Percentiles rank a stretch among this genome's conserved stretches.
Evolutionary conservation across 768 basidiomycete genomes (phyloP).

Genomic region (Boletus vermiculosoides): DNA sequence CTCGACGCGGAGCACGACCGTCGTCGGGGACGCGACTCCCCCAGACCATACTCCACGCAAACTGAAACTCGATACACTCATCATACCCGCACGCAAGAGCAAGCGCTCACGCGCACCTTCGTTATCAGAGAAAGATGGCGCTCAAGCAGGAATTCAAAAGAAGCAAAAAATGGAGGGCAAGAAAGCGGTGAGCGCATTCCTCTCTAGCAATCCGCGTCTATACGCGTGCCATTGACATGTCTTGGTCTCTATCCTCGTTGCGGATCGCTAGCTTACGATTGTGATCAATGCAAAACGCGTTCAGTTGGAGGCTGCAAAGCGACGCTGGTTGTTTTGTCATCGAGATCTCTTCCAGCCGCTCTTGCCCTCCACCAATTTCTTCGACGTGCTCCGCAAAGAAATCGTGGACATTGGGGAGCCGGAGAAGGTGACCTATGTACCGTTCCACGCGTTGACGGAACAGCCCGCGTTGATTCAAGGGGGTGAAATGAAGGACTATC

Average conservation of each 20-base stretch:
- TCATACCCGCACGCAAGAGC: constrained; percentile 10
- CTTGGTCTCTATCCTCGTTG: background rate
- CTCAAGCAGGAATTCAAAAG: constrained; percentile 13
- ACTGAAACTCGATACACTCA: constrained; percentile 1
- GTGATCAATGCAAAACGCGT: constrained; percentile 38
- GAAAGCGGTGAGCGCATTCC: constrained; percentile 37
- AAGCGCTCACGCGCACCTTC: constrained; percentile 23
- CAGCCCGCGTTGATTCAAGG: constrained; percentile 53
- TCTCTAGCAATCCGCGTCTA: background rate
- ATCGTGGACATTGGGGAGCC: constrained; percentile 29
- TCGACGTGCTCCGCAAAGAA: constrained; percentile 36
- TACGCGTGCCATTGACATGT: background rate
- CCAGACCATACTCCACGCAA: constrained; percentile 1
- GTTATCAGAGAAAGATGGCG: background rate
- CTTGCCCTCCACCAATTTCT: constrained; percentile 42
- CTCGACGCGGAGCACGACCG: constrained; percentile 29
- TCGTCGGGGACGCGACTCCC: constrained; percentile 30
- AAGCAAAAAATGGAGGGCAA: constrained; percentile 36
- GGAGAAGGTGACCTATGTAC: constrained; percentile 31
- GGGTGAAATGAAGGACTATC: constrained; percentile 72
- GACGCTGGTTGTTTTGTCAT: constrained; percentile 47
- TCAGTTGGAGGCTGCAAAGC: constrained; percentile 40
- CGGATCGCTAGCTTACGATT: constrained; percentile 39
- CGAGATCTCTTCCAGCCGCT: constrained; percentile 46
- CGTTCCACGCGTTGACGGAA: constrained; percentile 39